phyloP scores from a whole-genome alignment of 129 eudicot genomes.

The Rutidosis leptorrhynchoides region DNA sequence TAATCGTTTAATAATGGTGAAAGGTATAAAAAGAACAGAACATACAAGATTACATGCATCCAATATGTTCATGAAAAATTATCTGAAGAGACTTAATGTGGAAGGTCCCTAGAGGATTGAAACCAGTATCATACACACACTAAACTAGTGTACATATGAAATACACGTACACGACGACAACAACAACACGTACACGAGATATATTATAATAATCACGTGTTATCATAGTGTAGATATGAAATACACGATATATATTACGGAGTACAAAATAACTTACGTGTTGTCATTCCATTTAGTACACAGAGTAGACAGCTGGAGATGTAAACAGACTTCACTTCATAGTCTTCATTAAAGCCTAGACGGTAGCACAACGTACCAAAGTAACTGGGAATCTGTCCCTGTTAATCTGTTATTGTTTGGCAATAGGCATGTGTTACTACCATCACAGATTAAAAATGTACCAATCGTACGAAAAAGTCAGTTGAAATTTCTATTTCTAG shows the following conservation, averaged over 20 bases:
- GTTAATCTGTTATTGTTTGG: background rate
- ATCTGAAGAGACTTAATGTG: too few species aligned
- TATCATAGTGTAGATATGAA: background rate
- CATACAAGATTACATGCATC: too few species aligned
- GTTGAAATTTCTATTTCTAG: background rate
- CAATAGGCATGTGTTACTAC: slow-evolving; percentile 11
- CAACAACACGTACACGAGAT: background rate
- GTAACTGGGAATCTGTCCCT: background rate
- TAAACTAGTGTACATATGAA: background rate
- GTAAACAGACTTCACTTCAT: background rate
- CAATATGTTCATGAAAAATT: too few species aligned
- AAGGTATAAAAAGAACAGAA: too few species aligned
- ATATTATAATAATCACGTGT: background rate
- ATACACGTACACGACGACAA: too few species aligned
- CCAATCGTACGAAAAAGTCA: slow-evolving; percentile 3
- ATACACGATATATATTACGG: background rate
- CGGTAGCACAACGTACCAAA: background rate
- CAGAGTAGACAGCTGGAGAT: background rate
- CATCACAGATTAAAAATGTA: background rate
- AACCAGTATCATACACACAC: too few species aligned
- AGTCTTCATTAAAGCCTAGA: background rate
- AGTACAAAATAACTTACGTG: background rate
- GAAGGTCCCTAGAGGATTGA: too few species aligned
- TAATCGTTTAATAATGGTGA: too few species aligned
- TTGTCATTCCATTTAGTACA: background rate